These are phyloP conservation scores for Trapa incisa DNA, from an alignment of 345 rosid genomes.

Conservation along the genomic window DNA sequence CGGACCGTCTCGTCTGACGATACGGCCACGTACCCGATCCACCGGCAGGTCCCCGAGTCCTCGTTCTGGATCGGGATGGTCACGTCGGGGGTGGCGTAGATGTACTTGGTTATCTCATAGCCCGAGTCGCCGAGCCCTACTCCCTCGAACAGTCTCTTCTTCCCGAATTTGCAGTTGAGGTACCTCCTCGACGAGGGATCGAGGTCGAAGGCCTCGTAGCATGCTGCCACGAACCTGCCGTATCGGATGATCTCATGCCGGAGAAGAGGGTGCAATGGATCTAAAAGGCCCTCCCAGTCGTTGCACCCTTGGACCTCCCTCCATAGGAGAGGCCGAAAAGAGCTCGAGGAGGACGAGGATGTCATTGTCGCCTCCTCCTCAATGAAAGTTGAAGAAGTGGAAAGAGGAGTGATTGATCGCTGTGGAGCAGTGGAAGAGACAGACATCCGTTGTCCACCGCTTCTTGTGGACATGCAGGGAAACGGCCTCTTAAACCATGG, in stretches of 20 bases:
- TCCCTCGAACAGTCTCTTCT: constrained; percentile 35
- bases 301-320: constrained; percentile 64
- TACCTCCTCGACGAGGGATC: constrained; percentile 55
- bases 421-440: not conserved
- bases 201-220: constrained; percentile 70
- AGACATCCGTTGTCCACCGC: not conserved
- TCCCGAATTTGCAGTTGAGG: constrained; percentile 71
- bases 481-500: constrained; percentile 5
- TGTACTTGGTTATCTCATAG: constrained; percentile 71
- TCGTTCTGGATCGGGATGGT: constrained; percentile 48
- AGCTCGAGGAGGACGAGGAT: not conserved
- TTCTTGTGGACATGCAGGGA: not conserved
- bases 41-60: constrained; percentile 33
- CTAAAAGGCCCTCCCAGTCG: constrained; percentile 71
- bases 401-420: not conserved
- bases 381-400: not conserved
- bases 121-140: constrained; percentile 45
- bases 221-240: constrained; percentile 55
- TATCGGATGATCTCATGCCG: constrained; percentile 66
- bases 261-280: constrained; percentile 73
- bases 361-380: not conserved
- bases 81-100: constrained; percentile 70
- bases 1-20: constrained; percentile 35
- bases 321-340: constrained; percentile 27
- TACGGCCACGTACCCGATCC: constrained; percentile 74